phyloP scores from a whole-genome alignment of 106 monocot species.

The Narthecium ossifragum region DNA sequence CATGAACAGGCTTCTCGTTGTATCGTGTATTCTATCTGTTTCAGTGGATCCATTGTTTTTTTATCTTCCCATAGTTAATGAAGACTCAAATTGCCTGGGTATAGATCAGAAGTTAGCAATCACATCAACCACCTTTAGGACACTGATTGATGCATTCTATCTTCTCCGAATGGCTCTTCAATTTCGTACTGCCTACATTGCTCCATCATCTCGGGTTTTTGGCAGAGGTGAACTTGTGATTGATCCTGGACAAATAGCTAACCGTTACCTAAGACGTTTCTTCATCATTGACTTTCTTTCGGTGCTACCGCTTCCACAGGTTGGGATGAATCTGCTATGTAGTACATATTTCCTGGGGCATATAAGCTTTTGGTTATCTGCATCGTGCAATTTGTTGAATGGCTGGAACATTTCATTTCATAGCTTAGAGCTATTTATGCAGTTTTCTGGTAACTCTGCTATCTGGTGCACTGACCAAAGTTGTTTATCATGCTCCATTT shows the following conservation, averaged over 20 bases:
- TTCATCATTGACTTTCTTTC: slow-evolving; percentile 75
- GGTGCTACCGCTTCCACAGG: slow-evolving; percentile 88
- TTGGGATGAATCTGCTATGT: slow-evolving; percentile 9
- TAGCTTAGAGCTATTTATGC: too few relatives aligned
- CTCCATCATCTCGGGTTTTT: slow-evolving; percentile 93
- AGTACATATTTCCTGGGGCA: too few relatives aligned
- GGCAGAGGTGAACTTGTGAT: slow-evolving; percentile 90
- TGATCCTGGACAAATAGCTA: slow-evolving; percentile 66
- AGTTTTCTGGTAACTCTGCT: background rate
- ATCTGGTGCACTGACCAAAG: background rate
- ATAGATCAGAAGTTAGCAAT: slow-evolving; percentile 65
- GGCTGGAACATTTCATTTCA: too few relatives aligned
- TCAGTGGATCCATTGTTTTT: slow-evolving; percentile 84
- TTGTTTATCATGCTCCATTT: background rate
- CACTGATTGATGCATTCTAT: slow-evolving; percentile 76
- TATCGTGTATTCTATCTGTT: slow-evolving; percentile 63
- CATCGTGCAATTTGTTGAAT: too few relatives aligned
- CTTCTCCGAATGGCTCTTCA: slow-evolving; percentile 61
- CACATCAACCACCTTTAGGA: slow-evolving; percentile 49
- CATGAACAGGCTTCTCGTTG: slow-evolving; percentile 60
- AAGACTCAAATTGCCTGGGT: slow-evolving; percentile 49
- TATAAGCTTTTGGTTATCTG: too few relatives aligned
- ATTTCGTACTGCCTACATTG: slow-evolving; percentile 79
- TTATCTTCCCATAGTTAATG: slow-evolving; percentile 65
- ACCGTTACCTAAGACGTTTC: slow-evolving; percentile 47